Evolutionary conservation across 148 eudicot genomes (phyloP), one percentile per base, ranked within the genome.

Genomic region (Polygonum aviculare): DNA sequence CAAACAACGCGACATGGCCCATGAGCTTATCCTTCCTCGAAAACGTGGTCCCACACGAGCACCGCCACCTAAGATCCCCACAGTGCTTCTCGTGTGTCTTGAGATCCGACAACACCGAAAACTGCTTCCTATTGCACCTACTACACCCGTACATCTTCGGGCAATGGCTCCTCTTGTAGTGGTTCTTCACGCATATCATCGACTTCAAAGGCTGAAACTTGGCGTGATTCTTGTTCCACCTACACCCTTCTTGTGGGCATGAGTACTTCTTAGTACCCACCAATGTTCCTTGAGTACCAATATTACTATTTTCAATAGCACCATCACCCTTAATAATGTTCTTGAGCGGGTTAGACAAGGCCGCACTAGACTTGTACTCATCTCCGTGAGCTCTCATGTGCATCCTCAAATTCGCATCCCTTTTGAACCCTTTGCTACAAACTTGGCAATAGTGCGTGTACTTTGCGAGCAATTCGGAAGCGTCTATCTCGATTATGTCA

Each of bases 381-480:
- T 93, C 97, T 2, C 98, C 98, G 72, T 93, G 98, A 2, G 97
- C 98, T 72, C 98, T 82, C 98, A 93, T 93, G 80, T 93, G 98
- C 98, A 93, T 93, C 72, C 98, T 84, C 75, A 91, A 79, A 76
- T 93, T 93, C 9, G 98, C 98, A 69, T 93, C 97, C 12, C 98
- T 76, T 77, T 93, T 93, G 55, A 93, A 93, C 72, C 98, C 98
- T 78, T 93, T 93, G 15, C 91, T 91, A 26, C 98, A 93, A 10
- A 93, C 85, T 74, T 86, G 88, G 62, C 98, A 93, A 50, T 87
- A 93, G 73, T 93, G 97, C 4, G 97, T 89, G 85, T 91, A 90
- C 76, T 90, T 88, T 4, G 98, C 98, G 31, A 93, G 73, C 36
- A 93, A 76, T 60, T 89, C 90, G 14, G 79, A 86, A 0, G 89